Base-by-base conservation (phyloP, 75 land plant species). In the Chamaecyparis obtusa region DNA sequence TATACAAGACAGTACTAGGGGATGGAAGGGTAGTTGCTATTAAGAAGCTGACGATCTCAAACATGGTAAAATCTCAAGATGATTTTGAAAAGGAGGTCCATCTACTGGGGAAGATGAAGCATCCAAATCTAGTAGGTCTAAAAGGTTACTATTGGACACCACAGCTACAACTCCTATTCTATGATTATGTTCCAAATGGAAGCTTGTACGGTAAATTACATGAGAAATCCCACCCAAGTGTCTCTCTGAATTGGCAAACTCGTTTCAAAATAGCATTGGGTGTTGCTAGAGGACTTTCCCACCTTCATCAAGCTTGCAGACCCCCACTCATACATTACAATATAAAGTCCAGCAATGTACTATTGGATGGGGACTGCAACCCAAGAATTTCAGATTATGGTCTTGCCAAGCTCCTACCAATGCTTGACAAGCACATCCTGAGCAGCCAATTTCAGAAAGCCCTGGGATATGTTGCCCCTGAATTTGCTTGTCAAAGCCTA, bases 111-210 rank as follows among this genome's bases (percentile, higher is more conserved):
- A 98, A 93, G 88, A 93, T 92, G 13, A 92, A 87, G 85, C 99
- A 98, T 87, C 94, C 90, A 0, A 95, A 98, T 88, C 83, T 98
- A 78, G 91, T 97, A 82, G 17, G 89, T 4, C 88, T 98, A 6
- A 90, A 92, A 86, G 99, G 99, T 19, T 98, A 95, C 91, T 97
- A 97, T 87, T 98, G 99, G 99, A 97, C 99, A 24, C 94, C 96
- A 60, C 92, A 94, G 60, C 8, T 92, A 33, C 97, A 98, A 86
- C 96, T 98, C 14, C 91, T 98, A 15, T 93, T 98, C 3, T 90
- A 94, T 35, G 99, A 98, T 69, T 98, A 89, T 82, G 91, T 95
- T 9, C 89, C 95, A 2, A 88, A 94, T 85, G 97, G 99, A 55
- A 98, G 90, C 88, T 72, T 98, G 5, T 95, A 97, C 85, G 57